These are phyloP conservation scores for Chiua sp. DNA, from an alignment of 1,284 basidiomycete genomes.

Conservation along the genomic window DNA sequence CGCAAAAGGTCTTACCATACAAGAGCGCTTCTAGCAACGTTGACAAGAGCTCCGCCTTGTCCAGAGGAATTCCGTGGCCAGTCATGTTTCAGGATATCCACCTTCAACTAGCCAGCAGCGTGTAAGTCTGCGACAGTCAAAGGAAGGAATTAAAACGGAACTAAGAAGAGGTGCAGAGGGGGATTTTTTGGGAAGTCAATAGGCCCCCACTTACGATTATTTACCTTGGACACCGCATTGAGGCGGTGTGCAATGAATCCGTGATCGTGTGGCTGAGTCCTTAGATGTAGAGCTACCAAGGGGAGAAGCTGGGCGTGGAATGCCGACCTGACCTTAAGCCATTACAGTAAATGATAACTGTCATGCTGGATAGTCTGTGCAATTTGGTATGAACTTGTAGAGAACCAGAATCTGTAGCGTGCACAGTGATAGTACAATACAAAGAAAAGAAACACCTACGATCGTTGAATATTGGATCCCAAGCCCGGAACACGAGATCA, in stretches of 20 bases:
- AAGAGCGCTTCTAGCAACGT: slow-evolving; percentile 1
- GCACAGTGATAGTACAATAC: background rate
- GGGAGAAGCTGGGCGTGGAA: too few species aligned
- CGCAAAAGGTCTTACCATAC: background rate
- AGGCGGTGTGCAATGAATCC: background rate
- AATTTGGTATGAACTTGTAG: background rate
- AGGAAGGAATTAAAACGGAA: background rate
- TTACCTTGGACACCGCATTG: background rate
- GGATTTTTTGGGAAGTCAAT: background rate
- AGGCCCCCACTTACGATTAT: background rate
- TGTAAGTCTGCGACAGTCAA: background rate
- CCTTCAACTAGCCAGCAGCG: background rate
- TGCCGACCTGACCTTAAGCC: too few species aligned
- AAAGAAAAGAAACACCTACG: background rate
- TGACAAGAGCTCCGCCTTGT: slow-evolving; percentile 2
- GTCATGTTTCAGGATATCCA: background rate
- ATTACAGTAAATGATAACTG: too few species aligned
- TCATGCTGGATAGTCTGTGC: background rate
- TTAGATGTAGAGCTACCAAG: background rate
- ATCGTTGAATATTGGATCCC: too few species aligned
- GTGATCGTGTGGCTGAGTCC: background rate
- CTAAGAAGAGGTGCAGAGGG: too few species aligned
- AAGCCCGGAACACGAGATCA: too few species aligned
- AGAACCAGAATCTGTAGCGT: background rate
- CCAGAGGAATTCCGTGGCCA: slow-evolving; percentile 1